Conservation (phyloP, 2,329 filamentous ascomycete genomes). For the Venturia effusa region DNA sequence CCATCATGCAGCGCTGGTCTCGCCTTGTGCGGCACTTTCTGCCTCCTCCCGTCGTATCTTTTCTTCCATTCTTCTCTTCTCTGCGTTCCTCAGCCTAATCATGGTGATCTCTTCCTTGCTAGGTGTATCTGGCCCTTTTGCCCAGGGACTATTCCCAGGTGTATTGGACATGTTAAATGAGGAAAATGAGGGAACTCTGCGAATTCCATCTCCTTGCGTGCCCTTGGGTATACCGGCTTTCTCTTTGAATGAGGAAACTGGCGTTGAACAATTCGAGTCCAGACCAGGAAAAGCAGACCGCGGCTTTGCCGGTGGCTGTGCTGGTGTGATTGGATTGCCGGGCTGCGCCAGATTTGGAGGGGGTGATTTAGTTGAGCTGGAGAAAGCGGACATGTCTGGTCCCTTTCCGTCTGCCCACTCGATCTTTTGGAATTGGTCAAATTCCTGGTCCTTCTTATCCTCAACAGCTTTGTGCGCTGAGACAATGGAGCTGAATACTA, state of each 20-base stretch:
- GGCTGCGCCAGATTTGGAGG: not conserved
- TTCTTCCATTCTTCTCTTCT: constrained; percentile 33
- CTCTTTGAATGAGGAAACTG: constrained; percentile 16
- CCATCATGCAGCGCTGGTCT: not conserved
- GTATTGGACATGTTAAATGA: constrained; percentile 24
- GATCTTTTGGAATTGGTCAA: constrained; percentile 40
- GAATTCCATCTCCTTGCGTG: constrained; percentile 19
- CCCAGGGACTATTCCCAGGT: constrained; percentile 15
- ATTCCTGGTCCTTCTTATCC: constrained; percentile 37
- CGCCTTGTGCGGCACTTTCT: not conserved
- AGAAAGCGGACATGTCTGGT: constrained; percentile 32
- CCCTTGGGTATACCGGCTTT: constrained; percentile 17
- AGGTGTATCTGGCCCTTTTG: constrained; percentile 19
- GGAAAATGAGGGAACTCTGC: constrained; percentile 32
- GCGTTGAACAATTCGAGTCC: constrained; percentile 18
- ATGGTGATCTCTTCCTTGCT: constrained; percentile 31
- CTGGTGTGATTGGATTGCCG: constrained; percentile 6
- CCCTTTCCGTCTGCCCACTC: constrained; percentile 43
- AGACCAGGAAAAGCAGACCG: constrained; percentile 10
- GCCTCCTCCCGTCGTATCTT: constrained; percentile 30
- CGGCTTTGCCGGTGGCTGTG: not conserved
- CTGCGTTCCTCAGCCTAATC: constrained; percentile 34
- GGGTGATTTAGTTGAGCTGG: constrained; percentile 9
- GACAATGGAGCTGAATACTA: constrained; percentile 48
- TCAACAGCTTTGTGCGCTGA: constrained; percentile 46